Conservation (phyloP, 1,284 basidiomycete species). For the Schizophyllum amplum region DNA sequence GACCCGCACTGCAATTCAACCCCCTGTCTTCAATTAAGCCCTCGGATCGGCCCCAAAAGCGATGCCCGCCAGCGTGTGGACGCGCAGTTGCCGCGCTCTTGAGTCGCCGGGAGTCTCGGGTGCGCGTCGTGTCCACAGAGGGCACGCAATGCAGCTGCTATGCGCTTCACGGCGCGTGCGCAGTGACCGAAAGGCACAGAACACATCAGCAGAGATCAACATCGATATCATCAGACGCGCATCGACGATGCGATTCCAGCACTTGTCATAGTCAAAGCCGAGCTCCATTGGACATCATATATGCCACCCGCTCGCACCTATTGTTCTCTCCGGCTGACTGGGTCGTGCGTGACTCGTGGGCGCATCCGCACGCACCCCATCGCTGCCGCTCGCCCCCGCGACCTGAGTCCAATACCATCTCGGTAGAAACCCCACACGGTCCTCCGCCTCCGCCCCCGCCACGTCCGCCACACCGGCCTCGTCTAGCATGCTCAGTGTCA, state of each 20-base stretch:
- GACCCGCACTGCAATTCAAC: background rate
- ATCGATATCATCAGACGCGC: background rate
- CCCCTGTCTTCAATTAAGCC: background rate
- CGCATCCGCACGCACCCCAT: no score
- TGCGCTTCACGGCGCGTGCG: no score
- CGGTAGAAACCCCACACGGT: slow-evolving; percentile 68
- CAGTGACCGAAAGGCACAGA: background rate
- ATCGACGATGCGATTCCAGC: background rate
- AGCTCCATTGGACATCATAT: background rate
- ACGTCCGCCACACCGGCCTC: slow-evolving; percentile 47
- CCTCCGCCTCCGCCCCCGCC: slow-evolving; percentile 40
- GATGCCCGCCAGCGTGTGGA: no score
- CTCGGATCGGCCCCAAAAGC: no score
- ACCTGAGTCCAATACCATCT: slow-evolving; percentile 67
- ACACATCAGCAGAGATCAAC: background rate
- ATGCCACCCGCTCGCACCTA: background rate
- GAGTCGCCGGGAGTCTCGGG: no score
- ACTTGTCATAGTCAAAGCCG: no score
- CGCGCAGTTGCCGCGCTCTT: no score
- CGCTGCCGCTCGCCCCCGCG: no score
- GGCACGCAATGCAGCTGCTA: no score
- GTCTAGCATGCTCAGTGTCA: slow-evolving; percentile 37
- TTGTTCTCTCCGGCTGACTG: background rate
- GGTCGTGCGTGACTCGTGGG: background rate
- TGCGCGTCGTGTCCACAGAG: no score